phyloP scores from a whole-genome alignment of 1,139 yeast genomes.

The Eremothecium cymbalariae region DNA sequence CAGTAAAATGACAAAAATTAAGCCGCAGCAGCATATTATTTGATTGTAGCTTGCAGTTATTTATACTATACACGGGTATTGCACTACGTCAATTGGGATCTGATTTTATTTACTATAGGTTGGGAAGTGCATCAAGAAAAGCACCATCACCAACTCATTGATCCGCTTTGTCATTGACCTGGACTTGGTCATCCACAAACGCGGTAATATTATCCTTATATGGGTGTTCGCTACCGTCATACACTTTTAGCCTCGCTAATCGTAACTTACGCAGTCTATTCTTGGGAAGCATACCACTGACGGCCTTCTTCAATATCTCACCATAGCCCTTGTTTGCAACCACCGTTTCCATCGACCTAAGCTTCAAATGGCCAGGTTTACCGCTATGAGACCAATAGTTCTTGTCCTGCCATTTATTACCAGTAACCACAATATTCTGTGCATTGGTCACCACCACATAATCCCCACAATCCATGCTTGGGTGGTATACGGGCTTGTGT shows the following conservation, averaged over 20 bases:
- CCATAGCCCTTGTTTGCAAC: conserved; percentile 75
- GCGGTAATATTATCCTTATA: conserved; percentile 77
- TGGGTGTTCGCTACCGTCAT: conserved; percentile 85
- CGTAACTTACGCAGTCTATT: conserved; percentile 74
- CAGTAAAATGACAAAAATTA: too few relatives aligned
- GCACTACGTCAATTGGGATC: too few relatives aligned
- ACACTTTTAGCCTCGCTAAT: conserved; percentile 74
- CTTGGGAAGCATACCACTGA: conserved; percentile 92
- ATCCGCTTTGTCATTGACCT: too few relatives aligned
- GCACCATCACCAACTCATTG: too few relatives aligned
- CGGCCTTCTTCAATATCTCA: conserved; percentile 77
- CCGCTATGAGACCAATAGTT: conserved; percentile 88
- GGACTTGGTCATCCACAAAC: conserved; percentile 71
- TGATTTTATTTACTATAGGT: too few relatives aligned
- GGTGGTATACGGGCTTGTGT: conserved; percentile 84
- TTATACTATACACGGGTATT: too few relatives aligned
- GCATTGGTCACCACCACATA: conserved; percentile 96
- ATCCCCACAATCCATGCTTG: conserved; percentile 81
- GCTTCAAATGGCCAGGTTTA: conserved; percentile 82
- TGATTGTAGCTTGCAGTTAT: too few relatives aligned
- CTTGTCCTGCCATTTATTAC: conserved; percentile 74
- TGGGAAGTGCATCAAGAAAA: too few relatives aligned
- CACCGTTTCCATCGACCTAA: conserved; percentile 73
- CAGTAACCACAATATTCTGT: conserved; percentile 68
- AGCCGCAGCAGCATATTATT: too few relatives aligned